Percentiles rank a stretch among this genome's conserved stretches.
These are phyloP conservation scores for Aquilaria yunnanensis DNA, from an alignment of 345 rosid genomes.

Conservation along the genomic window DNA sequence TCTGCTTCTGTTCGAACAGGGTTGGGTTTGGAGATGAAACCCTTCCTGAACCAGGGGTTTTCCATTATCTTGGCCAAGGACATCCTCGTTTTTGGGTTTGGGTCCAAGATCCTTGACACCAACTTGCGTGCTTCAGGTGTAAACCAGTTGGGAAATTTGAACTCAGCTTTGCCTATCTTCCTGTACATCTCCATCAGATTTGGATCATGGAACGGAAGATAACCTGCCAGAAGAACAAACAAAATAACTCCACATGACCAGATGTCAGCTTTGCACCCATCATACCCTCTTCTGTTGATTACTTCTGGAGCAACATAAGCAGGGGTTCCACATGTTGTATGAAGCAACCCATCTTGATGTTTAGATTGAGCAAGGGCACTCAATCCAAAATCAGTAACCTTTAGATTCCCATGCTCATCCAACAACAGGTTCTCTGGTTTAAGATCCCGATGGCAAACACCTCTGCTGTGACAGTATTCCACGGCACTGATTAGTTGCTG, in stretches of 20 bases:
- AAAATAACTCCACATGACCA: conserved; percentile 21
- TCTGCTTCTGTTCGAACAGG: too few relatives aligned
- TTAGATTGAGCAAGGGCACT: conserved; percentile 20
- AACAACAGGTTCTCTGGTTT: conserved; percentile 26
- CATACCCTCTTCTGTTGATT: conserved; percentile 13
- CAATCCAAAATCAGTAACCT: conserved; percentile 26
- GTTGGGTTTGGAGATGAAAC: background rate
- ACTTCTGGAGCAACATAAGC: conserved; percentile 17
- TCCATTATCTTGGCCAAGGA: background rate
- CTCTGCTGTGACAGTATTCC: conserved; percentile 28
- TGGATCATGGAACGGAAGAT: conserved; percentile 14
- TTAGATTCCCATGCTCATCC: conserved; percentile 23
- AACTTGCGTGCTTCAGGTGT: conserved; percentile 10
- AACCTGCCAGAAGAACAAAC: conserved; percentile 16
- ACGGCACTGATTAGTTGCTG: conserved; percentile 19
- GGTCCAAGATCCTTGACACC: conserved; percentile 9
- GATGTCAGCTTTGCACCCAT: conserved; percentile 12
- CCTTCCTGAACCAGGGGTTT: conserved; percentile 14
- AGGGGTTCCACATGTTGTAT: conserved; percentile 24
- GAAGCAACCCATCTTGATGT: conserved; percentile 22
- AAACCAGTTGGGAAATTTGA: conserved; percentile 13
- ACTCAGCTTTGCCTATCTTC: conserved; percentile 14
- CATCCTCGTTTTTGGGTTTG: conserved; percentile 12
- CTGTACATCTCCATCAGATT: conserved; percentile 16
- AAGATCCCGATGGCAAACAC: conserved; percentile 26